A percentile compares a stretch with the other conserved stretches of the same genome.
These are phyloP conservation scores for Irineochytrium annulatum DNA, from an alignment of 192 early-diverging fungal genomes.

Conservation along the genomic window DNA sequence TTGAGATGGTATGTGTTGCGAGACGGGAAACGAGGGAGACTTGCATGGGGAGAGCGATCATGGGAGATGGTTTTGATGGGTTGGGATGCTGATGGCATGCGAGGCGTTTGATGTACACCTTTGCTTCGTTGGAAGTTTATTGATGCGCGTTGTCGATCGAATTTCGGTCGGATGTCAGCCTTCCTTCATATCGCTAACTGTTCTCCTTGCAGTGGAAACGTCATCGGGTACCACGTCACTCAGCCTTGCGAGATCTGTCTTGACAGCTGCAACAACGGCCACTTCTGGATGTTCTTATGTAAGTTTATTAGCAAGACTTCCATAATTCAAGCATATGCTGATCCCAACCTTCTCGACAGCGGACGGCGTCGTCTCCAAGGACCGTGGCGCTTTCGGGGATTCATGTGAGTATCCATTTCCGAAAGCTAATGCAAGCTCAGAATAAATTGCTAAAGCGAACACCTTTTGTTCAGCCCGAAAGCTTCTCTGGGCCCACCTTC, in stretches of 20 bases:
- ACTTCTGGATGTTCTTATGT: slow-evolving; percentile 92
- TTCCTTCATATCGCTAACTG: not conserved
- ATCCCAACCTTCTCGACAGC: too few relatives aligned
- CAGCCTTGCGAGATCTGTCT: slow-evolving; percentile 81
- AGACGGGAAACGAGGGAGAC: slow-evolving; percentile 3
- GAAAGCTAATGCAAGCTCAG: not conserved
- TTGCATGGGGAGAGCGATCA: too few relatives aligned
- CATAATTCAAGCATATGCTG: too few relatives aligned
- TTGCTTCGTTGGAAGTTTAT: not conserved
- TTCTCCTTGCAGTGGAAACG: slow-evolving; percentile 49
- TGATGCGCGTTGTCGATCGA: not conserved
- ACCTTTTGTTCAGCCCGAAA: slow-evolving; percentile 13
- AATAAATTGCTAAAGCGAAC: not conserved
- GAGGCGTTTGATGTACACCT: too few relatives aligned
- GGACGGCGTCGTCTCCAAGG: slow-evolving; percentile 24
- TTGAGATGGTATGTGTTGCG: slow-evolving; percentile 52
- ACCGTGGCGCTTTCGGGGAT: slow-evolving; percentile 14
- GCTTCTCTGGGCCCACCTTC: slow-evolving; percentile 26
- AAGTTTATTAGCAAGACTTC: too few relatives aligned
- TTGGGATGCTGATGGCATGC: too few relatives aligned
- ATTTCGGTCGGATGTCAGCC: too few relatives aligned
- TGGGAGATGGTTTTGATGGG: too few relatives aligned
- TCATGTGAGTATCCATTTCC: not conserved
- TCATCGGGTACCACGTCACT: slow-evolving; percentile 78
- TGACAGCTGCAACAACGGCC: slow-evolving; percentile 91